Base-by-base conservation (phyloP, 192 early-diverging fungal species). In the Podochytrium sp. region DNA sequence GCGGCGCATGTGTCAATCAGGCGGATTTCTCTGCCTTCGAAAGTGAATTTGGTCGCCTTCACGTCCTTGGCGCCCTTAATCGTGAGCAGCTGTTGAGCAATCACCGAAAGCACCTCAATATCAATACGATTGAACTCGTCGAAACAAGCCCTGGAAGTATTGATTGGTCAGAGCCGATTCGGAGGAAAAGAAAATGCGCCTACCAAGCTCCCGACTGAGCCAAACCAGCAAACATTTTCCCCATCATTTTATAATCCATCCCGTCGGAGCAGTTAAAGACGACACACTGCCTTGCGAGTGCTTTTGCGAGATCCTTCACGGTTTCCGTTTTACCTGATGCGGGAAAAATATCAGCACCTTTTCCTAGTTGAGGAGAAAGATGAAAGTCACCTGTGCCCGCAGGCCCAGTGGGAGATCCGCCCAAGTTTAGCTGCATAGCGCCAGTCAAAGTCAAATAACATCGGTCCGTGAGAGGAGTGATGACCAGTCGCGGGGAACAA, bases 201-300 rank as follows among this genome's bases (percentile, higher is more conserved):
- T n/a, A n/a, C n/a, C n/a, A n/a, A n/a, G n/a, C 86, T 3, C 86
- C 84, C 2, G 81, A 83, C 64, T 87, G 87, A 3, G 85, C 85
- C 33, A 87, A 72, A 34, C 87, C 86, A 0, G 86, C 86, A 84
- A 88, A 88, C 84, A 88, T 86, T 63, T 88, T 88, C 32, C 86
- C 87, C 87, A 89, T 89, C 85, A 89, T 89, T 56, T 89, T 89
- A 77, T 89, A 89, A 70, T 89, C 87, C 74, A 89, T 77, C 38
- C 85, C 85, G 65, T 89, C 87, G 33, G 87, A 89, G 75, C 87
- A 89, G 65, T 89, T 89, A 75, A 87, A 89, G 38, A 89, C 87
- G 2, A 89, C 87, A 77, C 87, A 89, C 55, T 89, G 87, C 5
- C 82, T 67, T 2, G 87, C 83, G 53, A 89, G 73, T 14, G 87